Evolutionary conservation across 1,139 yeast species (phyloP).

Genomic region (Sugiyamaella paludigena): DNA sequence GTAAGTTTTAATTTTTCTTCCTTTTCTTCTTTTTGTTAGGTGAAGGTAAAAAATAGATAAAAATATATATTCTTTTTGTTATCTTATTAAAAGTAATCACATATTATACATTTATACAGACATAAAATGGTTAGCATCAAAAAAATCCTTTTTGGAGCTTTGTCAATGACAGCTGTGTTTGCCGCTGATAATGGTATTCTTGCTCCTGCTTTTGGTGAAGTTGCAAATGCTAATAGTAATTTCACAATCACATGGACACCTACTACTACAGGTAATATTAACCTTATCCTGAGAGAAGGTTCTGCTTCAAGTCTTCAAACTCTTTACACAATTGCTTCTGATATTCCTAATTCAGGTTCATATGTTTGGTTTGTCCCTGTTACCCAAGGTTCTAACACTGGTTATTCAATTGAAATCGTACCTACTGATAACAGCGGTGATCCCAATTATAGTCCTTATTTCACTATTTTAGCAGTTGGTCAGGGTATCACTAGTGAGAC

Average conservation of each 20-base stretch:
- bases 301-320: slow-evolving; percentile 27
- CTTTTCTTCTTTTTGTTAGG: background rate
- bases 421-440: slow-evolving; percentile 25
- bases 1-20: too few species aligned
- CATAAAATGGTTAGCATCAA: slow-evolving; percentile 9
- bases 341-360: slow-evolving; percentile 32
- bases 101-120: too few species aligned
- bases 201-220: slow-evolving; percentile 33
- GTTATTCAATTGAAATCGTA: slow-evolving; percentile 38
- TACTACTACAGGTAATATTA: slow-evolving; percentile 30
- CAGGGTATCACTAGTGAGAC: slow-evolving; percentile 29
- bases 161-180: slow-evolving; percentile 20
- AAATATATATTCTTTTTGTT: background rate
- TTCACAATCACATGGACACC: slow-evolving; percentile 34
- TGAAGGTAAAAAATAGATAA: background rate
- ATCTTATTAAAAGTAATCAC: too few species aligned
- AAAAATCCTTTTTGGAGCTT: background rate
- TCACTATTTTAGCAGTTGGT: slow-evolving; percentile 31
- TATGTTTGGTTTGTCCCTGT: slow-evolving; percentile 34
- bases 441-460: slow-evolving; percentile 35
- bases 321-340: slow-evolving; percentile 31
- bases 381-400: slow-evolving; percentile 26
- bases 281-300: slow-evolving; percentile 34
- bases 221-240: slow-evolving; percentile 29
- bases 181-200: slow-evolving; percentile 33